Conservation (phyloP, 1,284 basidiomycete species). For the Boletus mariae region DNA sequence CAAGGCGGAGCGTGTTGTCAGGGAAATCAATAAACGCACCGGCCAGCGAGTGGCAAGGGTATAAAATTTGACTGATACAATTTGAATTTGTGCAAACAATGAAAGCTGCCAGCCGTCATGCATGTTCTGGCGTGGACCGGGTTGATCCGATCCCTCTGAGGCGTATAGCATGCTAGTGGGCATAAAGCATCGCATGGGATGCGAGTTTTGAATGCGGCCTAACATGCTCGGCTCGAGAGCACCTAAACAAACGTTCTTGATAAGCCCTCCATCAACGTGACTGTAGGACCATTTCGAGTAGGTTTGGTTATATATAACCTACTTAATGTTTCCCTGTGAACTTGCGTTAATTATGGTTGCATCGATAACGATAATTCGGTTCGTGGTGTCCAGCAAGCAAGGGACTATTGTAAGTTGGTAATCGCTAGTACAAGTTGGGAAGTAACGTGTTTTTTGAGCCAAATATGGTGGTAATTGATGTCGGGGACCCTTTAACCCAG, state of each 20-base stretch:
- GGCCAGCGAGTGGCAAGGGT: background rate
- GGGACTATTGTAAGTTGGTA: background rate
- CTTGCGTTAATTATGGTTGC: background rate
- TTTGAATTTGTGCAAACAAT: slow-evolving; percentile 1
- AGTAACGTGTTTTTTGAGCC: background rate
- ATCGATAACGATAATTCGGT: background rate
- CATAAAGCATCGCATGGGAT: slow-evolving; percentile 3
- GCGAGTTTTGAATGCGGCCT: slow-evolving; percentile 1
- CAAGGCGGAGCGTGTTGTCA: background rate
- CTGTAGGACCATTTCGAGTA: background rate
- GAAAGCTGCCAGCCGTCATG: slow-evolving; percentile 1
- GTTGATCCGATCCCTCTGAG: background rate
- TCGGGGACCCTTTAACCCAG: background rate
- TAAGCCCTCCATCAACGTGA: background rate
- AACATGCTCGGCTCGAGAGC: background rate
- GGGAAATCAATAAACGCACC: slow-evolving; percentile 2
- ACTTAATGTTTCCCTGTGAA: background rate
- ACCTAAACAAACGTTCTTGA: background rate
- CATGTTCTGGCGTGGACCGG: background rate
- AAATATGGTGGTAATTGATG: background rate
- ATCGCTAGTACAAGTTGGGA: slow-evolving; percentile 5
- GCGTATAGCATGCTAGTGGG: background rate
- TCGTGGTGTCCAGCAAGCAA: background rate
- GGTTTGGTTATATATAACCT: slow-evolving; percentile 1
- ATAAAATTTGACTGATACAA: background rate